Base-by-base conservation (phyloP, 2,329 filamentous ascomycete species). In the Fusarium continuum region DNA sequence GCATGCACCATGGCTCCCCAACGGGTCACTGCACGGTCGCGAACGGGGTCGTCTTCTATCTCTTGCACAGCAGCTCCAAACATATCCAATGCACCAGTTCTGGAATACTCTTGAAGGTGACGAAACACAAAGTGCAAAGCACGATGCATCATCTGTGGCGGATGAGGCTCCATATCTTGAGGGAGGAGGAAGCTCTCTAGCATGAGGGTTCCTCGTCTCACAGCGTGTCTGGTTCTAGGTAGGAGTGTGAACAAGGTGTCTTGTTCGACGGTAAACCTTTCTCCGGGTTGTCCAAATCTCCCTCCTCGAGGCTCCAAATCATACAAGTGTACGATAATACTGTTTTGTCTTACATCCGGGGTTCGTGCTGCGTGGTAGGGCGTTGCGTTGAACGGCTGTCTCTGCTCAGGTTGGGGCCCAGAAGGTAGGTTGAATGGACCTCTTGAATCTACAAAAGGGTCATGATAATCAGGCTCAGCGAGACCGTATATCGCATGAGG, bases 1-100 rank as follows among this genome's bases (percentile, higher is more conserved):
- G 59, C 64, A 44, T 69, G 56, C 39, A 67, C 53, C 26, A 46
- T 62, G 6, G 36, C 34, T 2, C 51, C 59, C 69, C 67, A 71
- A 1, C 39, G 38, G 6, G 26, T 48, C 4, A 68, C 49, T 13
- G 34, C 40, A 7, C 28, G 25, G 26, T 22, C 22, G 13, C 47
- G 45, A 23, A 35, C 26, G 13, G 49, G 23, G 8, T 38, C 39
- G 8, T 53, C 26, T 17, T 55, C 53, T 16, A 69, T 59, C 7
- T 60, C 53, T 14, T 47, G 57, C 32, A 47, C 38, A 8, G 64
- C 56, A 14, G 31, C 20, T 8, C 48, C 62, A 25, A 68, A 65
- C 55, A 68, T 68, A 29, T 67, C 54, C 29, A 65, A 17, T 8
- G n/a, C 16, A 9, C 61, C 63, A 28, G 43, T 49, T 26, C 39